phyloP scores from a whole-genome alignment of 345 rosid species.

The Citrus trifoliata region DNA sequence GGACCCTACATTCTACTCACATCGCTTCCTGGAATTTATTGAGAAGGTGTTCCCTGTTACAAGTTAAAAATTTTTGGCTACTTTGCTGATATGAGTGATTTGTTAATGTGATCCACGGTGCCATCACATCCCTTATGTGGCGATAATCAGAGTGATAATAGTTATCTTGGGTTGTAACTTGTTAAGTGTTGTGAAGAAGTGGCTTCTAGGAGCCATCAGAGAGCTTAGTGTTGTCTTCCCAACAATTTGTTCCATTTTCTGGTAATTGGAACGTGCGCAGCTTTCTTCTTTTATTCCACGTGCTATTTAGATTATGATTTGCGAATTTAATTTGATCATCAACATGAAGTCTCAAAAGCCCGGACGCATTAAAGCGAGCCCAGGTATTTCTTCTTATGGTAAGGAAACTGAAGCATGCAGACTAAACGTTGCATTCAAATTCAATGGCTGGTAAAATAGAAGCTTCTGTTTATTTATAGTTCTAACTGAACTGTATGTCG shows the following conservation, averaged over 20 bases:
- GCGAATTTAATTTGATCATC: neutral
- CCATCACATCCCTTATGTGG: neutral
- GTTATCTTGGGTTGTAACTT: neutral
- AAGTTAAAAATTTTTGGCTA: constrained; percentile 15
- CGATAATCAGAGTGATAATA: neutral
- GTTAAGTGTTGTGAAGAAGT: neutral
- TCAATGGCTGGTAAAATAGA: too few species aligned
- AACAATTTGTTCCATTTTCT: neutral
- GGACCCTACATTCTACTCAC: constrained; percentile 83
- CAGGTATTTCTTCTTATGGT: too few species aligned
- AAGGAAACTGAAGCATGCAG: too few species aligned
- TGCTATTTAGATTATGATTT: neutral
- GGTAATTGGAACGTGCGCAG: neutral
- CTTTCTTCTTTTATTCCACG: neutral
- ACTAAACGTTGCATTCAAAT: too few species aligned
- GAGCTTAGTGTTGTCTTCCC: neutral
- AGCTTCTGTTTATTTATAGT: too few species aligned
- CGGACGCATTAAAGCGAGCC: too few species aligned
- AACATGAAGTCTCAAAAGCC: neutral
- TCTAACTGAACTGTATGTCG: too few species aligned
- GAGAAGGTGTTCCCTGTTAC: constrained; percentile 64
- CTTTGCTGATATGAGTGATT: too few species aligned
- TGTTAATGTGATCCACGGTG: neutral
- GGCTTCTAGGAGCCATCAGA: neutral
- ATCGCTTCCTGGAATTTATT: constrained; percentile 82